Evolutionary conservation across 2,329 filamentous ascomycete species (phyloP).

Genomic region (Penicillium sp.): DNA sequence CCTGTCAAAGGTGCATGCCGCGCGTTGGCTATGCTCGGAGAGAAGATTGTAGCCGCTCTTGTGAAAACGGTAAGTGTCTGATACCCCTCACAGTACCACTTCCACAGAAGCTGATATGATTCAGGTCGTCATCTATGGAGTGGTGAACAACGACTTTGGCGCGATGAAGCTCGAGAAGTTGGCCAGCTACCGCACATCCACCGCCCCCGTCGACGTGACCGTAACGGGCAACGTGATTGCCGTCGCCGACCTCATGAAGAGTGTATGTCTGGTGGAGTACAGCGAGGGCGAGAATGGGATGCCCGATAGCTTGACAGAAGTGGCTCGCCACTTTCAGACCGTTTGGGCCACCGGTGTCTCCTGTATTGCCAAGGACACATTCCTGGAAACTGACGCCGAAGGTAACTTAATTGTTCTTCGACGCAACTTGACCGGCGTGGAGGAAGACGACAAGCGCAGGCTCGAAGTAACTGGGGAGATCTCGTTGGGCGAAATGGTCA

Average conservation of each 20-base stretch:
- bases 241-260: slow-evolving; percentile 90
- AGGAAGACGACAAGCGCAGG: slow-evolving; percentile 62
- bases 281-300: slow-evolving; percentile 49
- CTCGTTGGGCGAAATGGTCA: slow-evolving; percentile 84
- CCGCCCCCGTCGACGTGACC: slow-evolving; percentile 71
- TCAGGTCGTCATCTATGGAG: slow-evolving; percentile 52
- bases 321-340: slow-evolving; percentile 70
- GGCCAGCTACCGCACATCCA: slow-evolving; percentile 70
- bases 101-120: no score
- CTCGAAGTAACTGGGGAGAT: slow-evolving; percentile 72
- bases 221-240: slow-evolving; percentile 68
- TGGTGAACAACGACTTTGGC: slow-evolving; percentile 33
- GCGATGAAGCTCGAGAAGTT: slow-evolving; percentile 55
- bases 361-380: slow-evolving; percentile 62
- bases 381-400: slow-evolving; percentile 75
- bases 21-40: slow-evolving; percentile 63
- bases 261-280: slow-evolving; percentile 68
- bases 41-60: slow-evolving; percentile 75
- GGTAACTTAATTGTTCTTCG: slow-evolving; percentile 79
- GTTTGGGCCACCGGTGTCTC: slow-evolving; percentile 73
- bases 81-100: slow-evolving; percentile 6
- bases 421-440: slow-evolving; percentile 60
- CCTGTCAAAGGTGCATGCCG: slow-evolving; percentile 71
- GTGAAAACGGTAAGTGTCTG: slow-evolving; percentile 71
- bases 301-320: slow-evolving; percentile 58